These are phyloP conservation scores for Colletotrichum spaethianum DNA, from an alignment of 2,329 filamentous ascomycete genomes.

Conservation along the genomic window DNA sequence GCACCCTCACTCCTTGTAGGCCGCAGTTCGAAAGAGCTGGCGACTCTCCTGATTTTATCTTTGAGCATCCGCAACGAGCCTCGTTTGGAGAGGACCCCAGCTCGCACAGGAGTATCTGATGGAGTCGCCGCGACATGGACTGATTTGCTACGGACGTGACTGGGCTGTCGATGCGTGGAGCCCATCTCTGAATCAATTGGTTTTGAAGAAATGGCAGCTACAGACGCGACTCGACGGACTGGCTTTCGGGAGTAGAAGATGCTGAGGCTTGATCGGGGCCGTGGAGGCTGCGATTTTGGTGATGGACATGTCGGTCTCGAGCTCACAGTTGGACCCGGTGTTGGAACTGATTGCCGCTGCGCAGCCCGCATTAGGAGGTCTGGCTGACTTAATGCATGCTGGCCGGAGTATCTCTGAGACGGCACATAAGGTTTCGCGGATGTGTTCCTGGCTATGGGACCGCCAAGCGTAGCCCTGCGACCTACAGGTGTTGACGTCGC, in stretches of 20 bases:
- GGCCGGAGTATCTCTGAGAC: background rate
- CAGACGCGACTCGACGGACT: constrained; percentile 16
- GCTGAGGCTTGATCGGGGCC: constrained; percentile 9
- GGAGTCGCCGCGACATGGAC: background rate
- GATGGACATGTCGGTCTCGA: background rate
- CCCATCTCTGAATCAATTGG: background rate
- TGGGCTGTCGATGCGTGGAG: background rate
- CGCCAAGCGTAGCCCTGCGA: background rate
- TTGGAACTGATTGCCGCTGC: background rate
- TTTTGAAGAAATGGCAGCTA: background rate
- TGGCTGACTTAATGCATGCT: constrained; percentile 10
- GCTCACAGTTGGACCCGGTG: background rate
- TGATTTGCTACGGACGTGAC: constrained; percentile 19
- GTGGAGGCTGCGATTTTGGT: constrained; percentile 3
- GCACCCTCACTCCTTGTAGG: background rate
- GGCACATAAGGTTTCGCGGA: background rate
- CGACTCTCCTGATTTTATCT: constrained; percentile 35
- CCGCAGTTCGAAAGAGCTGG: constrained; percentile 37
- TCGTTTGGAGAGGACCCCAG: background rate
- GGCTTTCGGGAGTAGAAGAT: constrained; percentile 5
- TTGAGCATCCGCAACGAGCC: constrained; percentile 21
- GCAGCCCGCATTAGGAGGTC: constrained; percentile 3
- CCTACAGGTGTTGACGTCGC: background rate
- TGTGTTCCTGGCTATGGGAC: background rate
- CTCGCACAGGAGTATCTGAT: background rate